Evolutionary conservation across 371 early-diverging fungal genomes (phyloP).

Genomic region (Apophysomyces variabilis): DNA sequence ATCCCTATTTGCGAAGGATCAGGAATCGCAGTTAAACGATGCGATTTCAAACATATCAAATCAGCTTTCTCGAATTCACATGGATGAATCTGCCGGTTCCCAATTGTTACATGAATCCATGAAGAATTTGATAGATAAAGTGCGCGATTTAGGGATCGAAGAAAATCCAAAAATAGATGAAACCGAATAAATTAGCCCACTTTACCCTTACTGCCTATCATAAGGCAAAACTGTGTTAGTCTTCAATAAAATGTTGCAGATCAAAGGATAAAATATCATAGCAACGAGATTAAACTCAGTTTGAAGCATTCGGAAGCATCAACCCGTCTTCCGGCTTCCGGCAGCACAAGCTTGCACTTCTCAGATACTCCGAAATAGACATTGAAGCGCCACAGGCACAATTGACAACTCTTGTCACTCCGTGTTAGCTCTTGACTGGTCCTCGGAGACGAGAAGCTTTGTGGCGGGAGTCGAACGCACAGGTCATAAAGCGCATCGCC

Average conservation of each 20-base stretch:
- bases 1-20: constrained; percentile 33
- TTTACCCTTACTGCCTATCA: not conserved
- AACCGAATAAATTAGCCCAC: not conserved
- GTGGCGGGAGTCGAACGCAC: not conserved
- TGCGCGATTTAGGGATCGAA: constrained; percentile 38
- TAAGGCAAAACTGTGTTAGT: too few species aligned
- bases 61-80: constrained; percentile 22
- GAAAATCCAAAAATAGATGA: constrained; percentile 13
- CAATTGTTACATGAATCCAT: constrained; percentile 32
- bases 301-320: too few species aligned
- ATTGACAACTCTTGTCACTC: not conserved
- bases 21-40: constrained; percentile 27
- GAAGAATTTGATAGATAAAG: constrained; percentile 44
- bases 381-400: not conserved
- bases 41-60: constrained; percentile 34
- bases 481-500: not conserved
- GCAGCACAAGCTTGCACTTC: too few species aligned
- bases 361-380: too few species aligned
- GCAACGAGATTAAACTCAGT: too few species aligned
- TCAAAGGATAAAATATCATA: too few species aligned
- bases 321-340: too few species aligned
- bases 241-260: too few species aligned
- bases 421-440: too few species aligned
- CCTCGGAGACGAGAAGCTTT: too few species aligned
- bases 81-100: constrained; percentile 17